Base-by-base conservation (phyloP, 768 basidiomycete genomes). In the Lactarius quietus region DNA sequence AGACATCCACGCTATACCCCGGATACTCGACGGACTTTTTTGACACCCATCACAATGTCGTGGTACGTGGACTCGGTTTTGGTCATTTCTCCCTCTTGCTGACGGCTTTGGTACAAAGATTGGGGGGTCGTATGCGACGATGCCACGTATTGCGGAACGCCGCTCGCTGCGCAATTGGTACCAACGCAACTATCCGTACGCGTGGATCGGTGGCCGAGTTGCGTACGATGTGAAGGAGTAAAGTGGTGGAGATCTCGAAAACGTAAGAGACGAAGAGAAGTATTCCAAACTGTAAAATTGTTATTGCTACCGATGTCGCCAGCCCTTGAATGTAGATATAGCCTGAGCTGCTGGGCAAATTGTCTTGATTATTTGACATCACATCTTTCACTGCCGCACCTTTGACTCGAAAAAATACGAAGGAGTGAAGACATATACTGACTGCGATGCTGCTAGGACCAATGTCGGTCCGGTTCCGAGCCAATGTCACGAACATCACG, bases 1-100 rank as follows among this genome's bases (percentile, higher is more conserved):
- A 80, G 53, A 80, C 86, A 10, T 94, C 92, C 1, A 75, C 75
- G 39, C 72, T 96, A 57, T 99, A 98, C 74, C 97, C 97, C 29
- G 97, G 93, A 80, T 91, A 89, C 70, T 92, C 92, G 20, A 80
- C 80, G 67, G 96, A 98, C 77, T 98, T 98, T 78, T 94, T 93
- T 74, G 97, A 98, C 75, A 84, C 79, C 6, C 82, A 84, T 70
- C 93, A 99, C 74, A 85, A 86, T 59, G 86, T 95, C 31, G 93
- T 97, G 74, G 91, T 95, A 79, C 69, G 93, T 86, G 18, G 7
- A 59, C 26, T 55, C 0, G 20, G 8, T 53, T 39, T 6, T 18
- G 15, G 26, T 3, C 23, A 26, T 48, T 56, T 20, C 23, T 39
- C 28, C 52, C 23, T 18, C 3, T 65, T 18, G 43, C 63, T 71